These are phyloP conservation scores for Neofusicoccum umdonicola DNA, from an alignment of 2,329 filamentous ascomycete species.

Conservation along the genomic window DNA sequence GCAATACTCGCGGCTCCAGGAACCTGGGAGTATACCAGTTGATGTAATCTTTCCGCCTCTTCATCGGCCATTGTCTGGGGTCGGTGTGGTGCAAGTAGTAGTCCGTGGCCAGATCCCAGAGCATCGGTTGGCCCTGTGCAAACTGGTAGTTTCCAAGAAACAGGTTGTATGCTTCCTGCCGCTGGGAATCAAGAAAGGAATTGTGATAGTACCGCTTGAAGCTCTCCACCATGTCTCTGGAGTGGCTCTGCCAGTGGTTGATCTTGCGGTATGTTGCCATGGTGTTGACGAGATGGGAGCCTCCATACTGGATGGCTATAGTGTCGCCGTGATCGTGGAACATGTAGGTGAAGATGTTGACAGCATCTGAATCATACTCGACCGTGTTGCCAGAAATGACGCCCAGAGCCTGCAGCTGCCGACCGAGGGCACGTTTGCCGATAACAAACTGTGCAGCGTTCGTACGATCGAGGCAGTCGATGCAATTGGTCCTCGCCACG, in stretches of 20 bases:
- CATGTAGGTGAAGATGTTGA: conserved; percentile 97
- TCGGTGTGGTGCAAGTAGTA: conserved; percentile 93
- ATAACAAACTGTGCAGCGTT: conserved; percentile 98
- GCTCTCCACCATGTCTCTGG: conserved; percentile 97
- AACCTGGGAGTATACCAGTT: conserved; percentile 79
- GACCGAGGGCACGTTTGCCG: conserved; percentile 86
- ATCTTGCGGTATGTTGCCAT: conserved; percentile 99
- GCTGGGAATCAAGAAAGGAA: conserved; percentile 94
- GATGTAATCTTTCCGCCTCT: conserved; percentile 70
- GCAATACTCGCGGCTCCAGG: conserved; percentile 63
- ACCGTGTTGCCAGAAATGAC: conserved; percentile 76
- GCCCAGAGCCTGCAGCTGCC: conserved; percentile 88
- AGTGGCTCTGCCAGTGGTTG: conserved; percentile 97
- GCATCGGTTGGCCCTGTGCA: conserved; percentile 80
- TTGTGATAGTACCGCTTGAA: conserved; percentile 99
- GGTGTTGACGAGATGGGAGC: conserved; percentile 95
- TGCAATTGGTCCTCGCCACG: conserved; percentile 92
- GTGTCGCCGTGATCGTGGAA: conserved; percentile 97
- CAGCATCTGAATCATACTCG: conserved; percentile 91
- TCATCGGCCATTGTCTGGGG: conserved; percentile 69
- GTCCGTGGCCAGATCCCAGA: conserved; percentile 93
- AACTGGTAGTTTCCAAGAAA: conserved; percentile 97
- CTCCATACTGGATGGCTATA: conserved; percentile 95
- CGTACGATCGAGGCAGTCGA: conserved; percentile 94
- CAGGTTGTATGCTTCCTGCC: conserved; percentile 95